These are phyloP conservation scores for Penicillium chermesinum DNA, from an alignment of 495 filamentous ascomycete species.

Conservation along the genomic window DNA sequence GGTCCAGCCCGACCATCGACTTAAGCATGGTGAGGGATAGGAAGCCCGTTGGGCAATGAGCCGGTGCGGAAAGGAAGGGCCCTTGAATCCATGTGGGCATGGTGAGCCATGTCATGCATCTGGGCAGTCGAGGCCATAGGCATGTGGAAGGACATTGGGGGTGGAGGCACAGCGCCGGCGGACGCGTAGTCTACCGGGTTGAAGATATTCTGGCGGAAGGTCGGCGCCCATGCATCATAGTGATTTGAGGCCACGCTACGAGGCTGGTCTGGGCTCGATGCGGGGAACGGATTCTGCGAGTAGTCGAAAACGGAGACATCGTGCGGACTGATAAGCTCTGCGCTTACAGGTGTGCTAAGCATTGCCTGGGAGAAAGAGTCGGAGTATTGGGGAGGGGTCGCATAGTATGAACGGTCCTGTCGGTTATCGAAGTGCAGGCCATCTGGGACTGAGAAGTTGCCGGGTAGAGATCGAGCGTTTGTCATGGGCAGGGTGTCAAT, in stretches of 20 bases:
- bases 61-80: constrained; percentile 25
- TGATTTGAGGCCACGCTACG: constrained; percentile 20
- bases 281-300: constrained; percentile 23
- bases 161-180: constrained; percentile 17
- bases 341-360: constrained; percentile 28
- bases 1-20: constrained; percentile 20
- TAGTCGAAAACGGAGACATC: constrained; percentile 34
- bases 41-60: constrained; percentile 18
- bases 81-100: constrained; percentile 23
- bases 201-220: constrained; percentile 41
- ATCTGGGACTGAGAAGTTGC: constrained; percentile 29
- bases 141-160: constrained; percentile 32
- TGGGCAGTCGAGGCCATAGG: constrained; percentile 26
- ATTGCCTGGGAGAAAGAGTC: constrained; percentile 32
- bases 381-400: constrained; percentile 28
- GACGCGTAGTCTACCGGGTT: constrained; percentile 31
- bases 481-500: constrained; percentile 22
- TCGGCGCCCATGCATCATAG: constrained; percentile 33
- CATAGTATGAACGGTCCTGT: constrained; percentile 30
- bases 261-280: constrained; percentile 22
- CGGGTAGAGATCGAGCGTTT: constrained; percentile 10
- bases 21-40: constrained; percentile 21
- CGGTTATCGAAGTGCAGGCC: constrained; percentile 31
- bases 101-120: constrained; percentile 27
- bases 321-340: constrained; percentile 29